These are phyloP conservation scores for Stephania yunnanensis DNA, from an alignment of 164 flowering plant genomes.

Conservation along the genomic window DNA sequence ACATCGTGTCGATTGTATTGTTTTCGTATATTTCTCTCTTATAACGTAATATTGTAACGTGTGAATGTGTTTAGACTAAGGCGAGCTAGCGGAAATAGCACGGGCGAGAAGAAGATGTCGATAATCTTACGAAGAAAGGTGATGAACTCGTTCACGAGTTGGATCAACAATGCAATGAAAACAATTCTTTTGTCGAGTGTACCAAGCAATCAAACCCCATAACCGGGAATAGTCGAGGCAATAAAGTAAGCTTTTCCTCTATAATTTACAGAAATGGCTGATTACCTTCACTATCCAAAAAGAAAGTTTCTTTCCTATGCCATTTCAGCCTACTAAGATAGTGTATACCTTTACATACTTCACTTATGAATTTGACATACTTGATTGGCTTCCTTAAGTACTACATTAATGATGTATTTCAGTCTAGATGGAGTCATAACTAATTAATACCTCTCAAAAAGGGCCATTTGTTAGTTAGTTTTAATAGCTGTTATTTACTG, in stretches of 20 bases:
- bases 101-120: conserved; percentile 54
- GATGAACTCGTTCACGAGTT: conserved; percentile 60
- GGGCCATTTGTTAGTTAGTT: no score
- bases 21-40: conserved; percentile 1
- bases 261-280: neutral
- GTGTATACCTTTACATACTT: neutral
- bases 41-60: no score
- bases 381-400: no score
- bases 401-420: no score
- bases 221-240: conserved; percentile 21
- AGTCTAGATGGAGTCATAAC: no score
- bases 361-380: no score
- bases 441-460: no score
- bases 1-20: neutral
- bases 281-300: no score
- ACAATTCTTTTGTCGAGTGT: conserved; percentile 23
- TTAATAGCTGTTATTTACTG: no score
- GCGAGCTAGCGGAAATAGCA: conserved; percentile 62
- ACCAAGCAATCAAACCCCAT: conserved; percentile 24
- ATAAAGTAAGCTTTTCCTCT: conserved; percentile 31
- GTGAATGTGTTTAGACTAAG: conserved; percentile 43
- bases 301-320: neutral
- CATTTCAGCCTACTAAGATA: neutral
- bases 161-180: conserved; percentile 37
- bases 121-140: conserved; percentile 56